A percentile compares a stretch with the other conserved stretches of the same genome.
Conservation (phyloP, 306 rosid species). For the Corylus avellana region DNA sequence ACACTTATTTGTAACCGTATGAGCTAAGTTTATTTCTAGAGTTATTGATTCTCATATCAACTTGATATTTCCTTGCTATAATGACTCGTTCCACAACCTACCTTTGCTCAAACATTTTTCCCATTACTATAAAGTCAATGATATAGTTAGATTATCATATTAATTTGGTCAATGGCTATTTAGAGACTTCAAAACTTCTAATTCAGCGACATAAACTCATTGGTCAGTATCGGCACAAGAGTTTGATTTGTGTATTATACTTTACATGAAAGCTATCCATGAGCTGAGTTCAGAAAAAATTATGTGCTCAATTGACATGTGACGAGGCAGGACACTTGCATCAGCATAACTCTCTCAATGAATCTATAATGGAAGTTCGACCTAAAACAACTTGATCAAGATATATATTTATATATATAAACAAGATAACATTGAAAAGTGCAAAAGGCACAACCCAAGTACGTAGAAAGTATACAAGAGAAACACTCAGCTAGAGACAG, state of each 20-base stretch:
- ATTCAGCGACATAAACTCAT: too few species aligned
- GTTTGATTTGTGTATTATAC: background rate
- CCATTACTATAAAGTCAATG: background rate
- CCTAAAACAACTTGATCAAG: background rate
- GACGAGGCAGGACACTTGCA: background rate
- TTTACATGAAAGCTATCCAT: background rate
- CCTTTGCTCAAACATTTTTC: background rate
- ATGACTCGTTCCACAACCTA: background rate
- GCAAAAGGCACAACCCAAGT: too few species aligned
- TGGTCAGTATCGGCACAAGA: background rate
- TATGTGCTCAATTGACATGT: background rate
- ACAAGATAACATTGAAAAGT: too few species aligned
- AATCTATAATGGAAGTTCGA: background rate
- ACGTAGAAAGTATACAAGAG: too few species aligned
- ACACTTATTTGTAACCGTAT: background rate
- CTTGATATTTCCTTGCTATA: background rate
- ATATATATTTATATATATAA: background rate
- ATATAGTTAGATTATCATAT: background rate
- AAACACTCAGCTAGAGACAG: too few species aligned
- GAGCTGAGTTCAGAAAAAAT: background rate
- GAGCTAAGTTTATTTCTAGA: background rate
- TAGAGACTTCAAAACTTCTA: too few species aligned
- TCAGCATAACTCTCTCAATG: background rate
- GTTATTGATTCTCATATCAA: constrained; percentile 1
- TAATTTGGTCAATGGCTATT: background rate